A percentile compares a stretch with the other conserved stretches of the same genome.
These are phyloP conservation scores for Cadophora gregata DNA, from an alignment of 2,329 filamentous ascomycete species.

Conservation along the genomic window DNA sequence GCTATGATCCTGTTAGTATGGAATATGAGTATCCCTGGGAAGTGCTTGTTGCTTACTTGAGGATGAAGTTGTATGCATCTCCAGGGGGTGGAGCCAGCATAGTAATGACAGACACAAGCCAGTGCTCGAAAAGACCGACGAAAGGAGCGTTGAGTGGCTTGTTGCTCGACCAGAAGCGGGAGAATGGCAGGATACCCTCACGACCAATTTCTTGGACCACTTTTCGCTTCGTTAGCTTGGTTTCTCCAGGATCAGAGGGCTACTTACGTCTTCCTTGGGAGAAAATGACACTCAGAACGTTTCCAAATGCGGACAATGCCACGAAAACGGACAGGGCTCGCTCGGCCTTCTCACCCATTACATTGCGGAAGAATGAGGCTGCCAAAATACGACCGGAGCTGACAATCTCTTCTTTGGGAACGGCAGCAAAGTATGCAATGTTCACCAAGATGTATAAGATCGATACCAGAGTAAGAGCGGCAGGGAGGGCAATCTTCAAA, in stretches of 20 bases:
- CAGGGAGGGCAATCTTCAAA: slow-evolving; percentile 67
- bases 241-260: background rate
- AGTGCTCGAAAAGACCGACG: slow-evolving; percentile 67
- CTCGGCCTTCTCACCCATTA: slow-evolving; percentile 60
- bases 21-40: slow-evolving; percentile 8
- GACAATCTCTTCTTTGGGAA: slow-evolving; percentile 59
- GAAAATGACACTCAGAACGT: slow-evolving; percentile 71
- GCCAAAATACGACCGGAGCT: slow-evolving; percentile 58
- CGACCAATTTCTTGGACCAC: slow-evolving; percentile 70
- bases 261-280: slow-evolving; percentile 61
- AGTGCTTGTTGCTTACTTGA: slow-evolving; percentile 53
- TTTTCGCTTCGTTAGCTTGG: slow-evolving; percentile 13
- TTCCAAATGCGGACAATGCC: slow-evolving; percentile 70
- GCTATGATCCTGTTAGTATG: slow-evolving; percentile 42
- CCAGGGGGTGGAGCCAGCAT: slow-evolving; percentile 71
- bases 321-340: slow-evolving; percentile 68
- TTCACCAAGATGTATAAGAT: slow-evolving; percentile 71
- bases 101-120: slow-evolving; percentile 67
- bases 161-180: slow-evolving; percentile 67
- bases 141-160: slow-evolving; percentile 67
- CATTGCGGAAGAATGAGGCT: slow-evolving; percentile 61
- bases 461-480: slow-evolving; percentile 63
- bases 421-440: slow-evolving; percentile 69
- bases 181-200: slow-evolving; percentile 70
- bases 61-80: slow-evolving; percentile 68